phyloP scores from a whole-genome alignment of 305 asterid genomes.

The Fraxinus latifolia region DNA sequence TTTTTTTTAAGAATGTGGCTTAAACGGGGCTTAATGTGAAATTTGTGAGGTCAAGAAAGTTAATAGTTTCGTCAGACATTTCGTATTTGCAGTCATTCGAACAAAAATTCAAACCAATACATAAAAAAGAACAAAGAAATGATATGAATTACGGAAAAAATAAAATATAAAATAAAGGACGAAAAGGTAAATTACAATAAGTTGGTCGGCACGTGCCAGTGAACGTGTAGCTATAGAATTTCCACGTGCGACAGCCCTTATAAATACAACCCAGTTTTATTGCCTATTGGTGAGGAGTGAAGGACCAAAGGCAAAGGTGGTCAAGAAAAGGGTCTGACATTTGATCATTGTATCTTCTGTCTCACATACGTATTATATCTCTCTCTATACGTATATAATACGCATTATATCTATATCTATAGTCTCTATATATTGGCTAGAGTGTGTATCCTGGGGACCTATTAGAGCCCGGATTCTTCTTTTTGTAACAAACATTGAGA shows the following conservation, averaged over 20 bases:
- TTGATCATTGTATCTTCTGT: slow-evolving; percentile 6
- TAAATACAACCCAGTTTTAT: slow-evolving; percentile 14
- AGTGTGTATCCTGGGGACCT: slow-evolving; percentile 3
- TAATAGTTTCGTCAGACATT: neutral
- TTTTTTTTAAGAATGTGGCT: too few species aligned
- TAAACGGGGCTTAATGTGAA: neutral
- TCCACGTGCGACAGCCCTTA: slow-evolving; percentile 40
- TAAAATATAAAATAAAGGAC: neutral
- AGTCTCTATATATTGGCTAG: slow-evolving; percentile 1
- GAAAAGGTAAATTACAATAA: neutral
- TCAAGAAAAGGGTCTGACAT: slow-evolving; percentile 15
- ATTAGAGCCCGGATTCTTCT: slow-evolving; percentile 25
- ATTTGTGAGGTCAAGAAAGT: neutral
- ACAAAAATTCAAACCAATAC: neutral
- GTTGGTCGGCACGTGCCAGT: slow-evolving; percentile 46
- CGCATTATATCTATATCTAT: neutral
- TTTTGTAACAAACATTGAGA: slow-evolving; percentile 7
- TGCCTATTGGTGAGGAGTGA: neutral
- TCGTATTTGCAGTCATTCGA: neutral
- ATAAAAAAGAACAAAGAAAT: neutral
- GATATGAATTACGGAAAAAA: neutral
- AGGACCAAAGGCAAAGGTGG: slow-evolving; percentile 21
- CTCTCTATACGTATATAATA: neutral
- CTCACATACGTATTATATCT: neutral
- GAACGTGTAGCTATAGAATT: slow-evolving; percentile 16